Evolutionary conservation across 768 basidiomycete species (phyloP).

Genomic region (Mycena leptocephala): DNA sequence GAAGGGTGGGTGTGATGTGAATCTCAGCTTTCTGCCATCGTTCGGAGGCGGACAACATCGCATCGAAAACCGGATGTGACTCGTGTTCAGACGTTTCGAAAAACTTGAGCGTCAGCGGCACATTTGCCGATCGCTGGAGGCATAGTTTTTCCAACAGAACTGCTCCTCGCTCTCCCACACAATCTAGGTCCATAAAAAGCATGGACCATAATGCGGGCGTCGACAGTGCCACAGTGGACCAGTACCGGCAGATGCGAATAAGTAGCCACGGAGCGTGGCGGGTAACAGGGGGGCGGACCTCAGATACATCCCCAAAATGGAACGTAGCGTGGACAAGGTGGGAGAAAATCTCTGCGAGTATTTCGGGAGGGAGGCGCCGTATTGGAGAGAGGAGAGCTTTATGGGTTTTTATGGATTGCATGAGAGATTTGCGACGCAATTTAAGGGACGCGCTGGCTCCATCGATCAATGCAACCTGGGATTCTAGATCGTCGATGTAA

Average conservation of each 20-base stretch:
- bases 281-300: background rate
- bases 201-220: constrained; percentile 15
- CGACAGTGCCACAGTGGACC: constrained; percentile 11
- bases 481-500: background rate
- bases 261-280: constrained; percentile 16
- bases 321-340: background rate
- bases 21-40: constrained; percentile 1
- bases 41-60: background rate
- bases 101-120: constrained; percentile 3
- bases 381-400: background rate
- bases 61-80: background rate
- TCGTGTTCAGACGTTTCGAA: background rate
- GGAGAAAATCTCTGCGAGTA: constrained; percentile 9
- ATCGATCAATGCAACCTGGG: background rate
- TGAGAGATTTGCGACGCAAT: background rate
- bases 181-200: constrained; percentile 6
- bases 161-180: background rate
- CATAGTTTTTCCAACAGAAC: background rate
- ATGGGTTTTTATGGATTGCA: background rate
- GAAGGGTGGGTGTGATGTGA: background rate
- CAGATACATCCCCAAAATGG: constrained; percentile 6
- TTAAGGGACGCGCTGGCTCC: background rate
- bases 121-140: background rate
- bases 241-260: constrained; percentile 4
- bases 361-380: constrained; percentile 5